A percentile compares a stretch with the other conserved stretches of the same genome.
Evolutionary conservation across 73 alveolate genomes (phyloP).

Genomic region (Paramecium sexaurelia): DNA sequence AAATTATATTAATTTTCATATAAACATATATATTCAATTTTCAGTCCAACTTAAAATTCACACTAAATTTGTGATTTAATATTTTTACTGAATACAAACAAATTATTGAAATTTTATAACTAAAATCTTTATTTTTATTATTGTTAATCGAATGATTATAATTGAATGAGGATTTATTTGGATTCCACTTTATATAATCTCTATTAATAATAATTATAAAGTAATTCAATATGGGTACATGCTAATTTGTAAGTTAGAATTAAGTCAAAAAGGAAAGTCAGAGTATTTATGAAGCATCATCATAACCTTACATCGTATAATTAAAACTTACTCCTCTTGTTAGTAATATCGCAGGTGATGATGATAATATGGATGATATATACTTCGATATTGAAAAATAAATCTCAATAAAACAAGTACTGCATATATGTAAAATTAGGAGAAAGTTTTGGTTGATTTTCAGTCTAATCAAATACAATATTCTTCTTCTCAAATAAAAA

Average conservation of each 20-base stretch:
- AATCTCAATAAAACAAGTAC: not conserved
- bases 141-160: not conserved
- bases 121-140: not conserved
- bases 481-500: not conserved
- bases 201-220: not conserved
- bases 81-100: not conserved
- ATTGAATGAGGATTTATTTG: not conserved
- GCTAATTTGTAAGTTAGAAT: not conserved
- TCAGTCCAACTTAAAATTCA: not conserved
- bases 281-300: not conserved
- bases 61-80: not conserved
- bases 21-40: not conserved
- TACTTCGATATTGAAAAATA: not conserved
- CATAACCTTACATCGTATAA: not conserved
- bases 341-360: not conserved
- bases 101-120: not conserved
- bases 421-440: too few relatives aligned
- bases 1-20: too few relatives aligned
- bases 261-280: not conserved
- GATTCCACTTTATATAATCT: not conserved
- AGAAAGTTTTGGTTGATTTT: not conserved
- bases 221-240: not conserved
- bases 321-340: not conserved
- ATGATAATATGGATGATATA: not conserved
- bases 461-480: not conserved